A percentile compares a stretch with the other conserved stretches of the same genome.
phyloP scores from a whole-genome alignment of 2,329 filamentous ascomycete genomes.

The Phyllosticta citrichinensis region DNA sequence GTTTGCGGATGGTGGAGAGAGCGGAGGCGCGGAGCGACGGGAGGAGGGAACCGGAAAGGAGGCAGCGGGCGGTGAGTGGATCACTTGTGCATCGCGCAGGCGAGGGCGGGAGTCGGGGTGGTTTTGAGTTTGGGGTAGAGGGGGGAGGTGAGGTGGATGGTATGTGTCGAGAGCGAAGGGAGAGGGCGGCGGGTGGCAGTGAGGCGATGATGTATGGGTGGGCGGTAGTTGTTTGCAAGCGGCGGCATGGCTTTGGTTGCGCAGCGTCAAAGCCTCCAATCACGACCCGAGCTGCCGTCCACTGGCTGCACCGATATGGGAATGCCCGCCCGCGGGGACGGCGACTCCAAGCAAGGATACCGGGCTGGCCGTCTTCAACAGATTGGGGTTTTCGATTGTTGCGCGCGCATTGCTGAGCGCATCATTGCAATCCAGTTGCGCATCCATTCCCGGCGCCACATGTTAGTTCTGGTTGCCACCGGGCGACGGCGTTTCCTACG shows the following conservation, averaged over 20 bases:
- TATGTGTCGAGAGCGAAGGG: neutral
- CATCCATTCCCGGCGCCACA: too few species aligned
- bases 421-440: too few species aligned
- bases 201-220: conserved; percentile 10
- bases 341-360: too few species aligned
- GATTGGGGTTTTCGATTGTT: too few species aligned
- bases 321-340: too few species aligned
- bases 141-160: neutral
- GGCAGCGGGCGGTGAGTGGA: conserved; percentile 8
- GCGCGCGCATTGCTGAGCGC: too few species aligned
- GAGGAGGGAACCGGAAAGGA: conserved; percentile 6
- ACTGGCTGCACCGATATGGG: neutral
- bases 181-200: conserved; percentile 3
- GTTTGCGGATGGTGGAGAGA: conserved; percentile 1
- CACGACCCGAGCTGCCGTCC: neutral
- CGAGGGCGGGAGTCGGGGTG: neutral
- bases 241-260: neutral
- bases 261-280: neutral
- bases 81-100: conserved; percentile 8
- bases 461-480: too few species aligned
- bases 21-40: conserved; percentile 1
- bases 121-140: neutral
- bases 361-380: too few species aligned
- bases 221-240: conserved; percentile 4
- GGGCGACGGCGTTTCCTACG: too few species aligned